Evolutionary conservation across 352 stramenopile species (phyloP).

Genomic region (Blastocystis sp.): DNA sequence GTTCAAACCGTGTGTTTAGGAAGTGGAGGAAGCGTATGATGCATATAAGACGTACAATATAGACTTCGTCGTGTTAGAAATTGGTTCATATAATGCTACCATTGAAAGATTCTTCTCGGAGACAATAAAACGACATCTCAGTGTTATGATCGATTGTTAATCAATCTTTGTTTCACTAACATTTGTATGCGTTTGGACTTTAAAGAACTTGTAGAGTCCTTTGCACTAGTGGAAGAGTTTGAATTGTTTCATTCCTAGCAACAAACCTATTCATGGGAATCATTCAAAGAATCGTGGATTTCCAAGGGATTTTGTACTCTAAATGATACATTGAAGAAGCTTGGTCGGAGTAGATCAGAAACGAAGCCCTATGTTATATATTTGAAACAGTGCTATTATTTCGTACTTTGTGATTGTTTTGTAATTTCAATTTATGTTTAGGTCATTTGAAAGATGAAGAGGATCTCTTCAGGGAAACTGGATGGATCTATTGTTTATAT

Average conservation of each 20-base stretch:
- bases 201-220: neutral
- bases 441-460: neutral
- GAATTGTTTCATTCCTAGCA: neutral
- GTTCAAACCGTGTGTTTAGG: neutral
- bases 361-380: constrained; percentile 21
- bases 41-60: neutral
- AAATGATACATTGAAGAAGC: neutral
- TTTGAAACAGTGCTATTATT: constrained; percentile 30
- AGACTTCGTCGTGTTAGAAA: neutral
- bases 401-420: neutral
- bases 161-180: constrained; percentile 12
- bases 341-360: constrained; percentile 26
- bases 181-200: constrained; percentile 24
- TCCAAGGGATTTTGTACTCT: neutral
- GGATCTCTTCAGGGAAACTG: neutral
- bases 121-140: neutral
- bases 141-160: neutral
- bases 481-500: constrained; percentile 22
- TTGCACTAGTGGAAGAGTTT: neutral
- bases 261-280: constrained; percentile 23
- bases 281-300: constrained; percentile 17
- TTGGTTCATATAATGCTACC: neutral
- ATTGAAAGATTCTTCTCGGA: neutral
- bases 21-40: constrained; percentile 31
- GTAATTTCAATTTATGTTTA: neutral